These are phyloP conservation scores for Stromatinia cepivora DNA, from an alignment of 2,329 filamentous ascomycete genomes.

Conservation along the genomic window DNA sequence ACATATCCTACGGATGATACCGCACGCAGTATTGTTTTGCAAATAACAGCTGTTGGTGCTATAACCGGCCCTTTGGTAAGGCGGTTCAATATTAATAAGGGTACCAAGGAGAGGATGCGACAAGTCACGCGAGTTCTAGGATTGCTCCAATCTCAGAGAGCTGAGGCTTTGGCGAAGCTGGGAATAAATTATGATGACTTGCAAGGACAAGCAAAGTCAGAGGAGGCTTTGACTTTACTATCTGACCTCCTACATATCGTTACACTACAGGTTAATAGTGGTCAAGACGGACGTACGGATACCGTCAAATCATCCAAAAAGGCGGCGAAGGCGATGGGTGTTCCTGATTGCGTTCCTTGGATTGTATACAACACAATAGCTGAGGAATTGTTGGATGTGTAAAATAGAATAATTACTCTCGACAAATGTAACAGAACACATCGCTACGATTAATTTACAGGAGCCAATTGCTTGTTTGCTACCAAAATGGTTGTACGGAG, in stretches of 20 bases:
- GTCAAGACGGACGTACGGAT: background rate
- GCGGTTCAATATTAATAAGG: conserved; percentile 42
- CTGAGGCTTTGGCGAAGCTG: conserved; percentile 32
- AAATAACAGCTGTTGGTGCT: conserved; percentile 47
- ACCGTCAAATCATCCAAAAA: conserved; percentile 20
- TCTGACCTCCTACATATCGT: conserved; percentile 37
- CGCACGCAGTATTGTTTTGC: conserved; percentile 49
- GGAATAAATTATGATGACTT: conserved; percentile 38
- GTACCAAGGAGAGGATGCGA: conserved; percentile 47
- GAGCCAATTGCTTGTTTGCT: background rate
- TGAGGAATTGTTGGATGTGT: background rate
- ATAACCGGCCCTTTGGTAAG: conserved; percentile 39
- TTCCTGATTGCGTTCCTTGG: conserved; percentile 30
- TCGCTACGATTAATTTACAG: background rate
- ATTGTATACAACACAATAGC: conserved; percentile 22
- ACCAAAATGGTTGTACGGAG: background rate
- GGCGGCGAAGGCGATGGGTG: conserved; percentile 33
- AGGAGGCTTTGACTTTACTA: conserved; percentile 39
- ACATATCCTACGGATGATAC: conserved; percentile 49
- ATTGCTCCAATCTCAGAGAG: conserved; percentile 42
- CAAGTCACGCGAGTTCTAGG: conserved; percentile 48
- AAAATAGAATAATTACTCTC: background rate
- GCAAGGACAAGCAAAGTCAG: conserved; percentile 33
- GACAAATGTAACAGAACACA: conserved; percentile 21
- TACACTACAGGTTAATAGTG: conserved; percentile 16